Evolutionary conservation across 139 green algal genomes (phyloP), one percentile per base, ranked within the genome.

Genomic region (Coelastrella sp.): DNA sequence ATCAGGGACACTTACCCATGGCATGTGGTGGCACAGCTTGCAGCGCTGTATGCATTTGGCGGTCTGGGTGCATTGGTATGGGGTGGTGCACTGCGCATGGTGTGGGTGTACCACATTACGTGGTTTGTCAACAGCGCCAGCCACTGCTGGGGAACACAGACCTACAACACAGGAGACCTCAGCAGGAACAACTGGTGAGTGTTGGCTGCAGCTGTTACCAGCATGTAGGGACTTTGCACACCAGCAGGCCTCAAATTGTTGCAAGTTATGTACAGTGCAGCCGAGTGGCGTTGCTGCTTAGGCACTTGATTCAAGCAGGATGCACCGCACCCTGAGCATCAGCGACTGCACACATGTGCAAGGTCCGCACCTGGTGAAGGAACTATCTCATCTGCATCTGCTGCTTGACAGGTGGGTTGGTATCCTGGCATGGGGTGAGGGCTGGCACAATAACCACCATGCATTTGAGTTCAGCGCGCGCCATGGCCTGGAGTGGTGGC

Each of bases 21-120:
- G 93, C 98, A 99, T 92, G 94, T 99, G 20, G 93, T 96, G 9
- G 96, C 89, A 14, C 95, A 96, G 93, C 96, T 98, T 65, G 94
- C 84, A 9, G 92, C 91, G 19, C 94, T 99, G 35, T 99, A 95
- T 91, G 93, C 94, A 0, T 79, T 99, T 14, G 98, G 98, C 63
- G 98, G 98, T 58, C 92, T 98, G 49, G 95, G 96, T 1, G 97
- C 94, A 0, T 68, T 99, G 27, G 94, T 99, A 7, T 99, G 98
- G 98, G 98, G 96, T 22, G 97, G 98, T 49, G 96, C 95, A 9
- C 91, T 99, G 85, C 95, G 98, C 17, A 93, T 96, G 35, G 92
- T 95, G 22, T 99, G 96, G 96, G 98, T 99, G 73, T 99, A 98
- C 85, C 98, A 99, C 95, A 97, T 99, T 93, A 99, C 98, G 35